Base-by-base conservation (phyloP, 495 filamentous ascomycete genomes). In the Podospora pseudopauciseta region DNA sequence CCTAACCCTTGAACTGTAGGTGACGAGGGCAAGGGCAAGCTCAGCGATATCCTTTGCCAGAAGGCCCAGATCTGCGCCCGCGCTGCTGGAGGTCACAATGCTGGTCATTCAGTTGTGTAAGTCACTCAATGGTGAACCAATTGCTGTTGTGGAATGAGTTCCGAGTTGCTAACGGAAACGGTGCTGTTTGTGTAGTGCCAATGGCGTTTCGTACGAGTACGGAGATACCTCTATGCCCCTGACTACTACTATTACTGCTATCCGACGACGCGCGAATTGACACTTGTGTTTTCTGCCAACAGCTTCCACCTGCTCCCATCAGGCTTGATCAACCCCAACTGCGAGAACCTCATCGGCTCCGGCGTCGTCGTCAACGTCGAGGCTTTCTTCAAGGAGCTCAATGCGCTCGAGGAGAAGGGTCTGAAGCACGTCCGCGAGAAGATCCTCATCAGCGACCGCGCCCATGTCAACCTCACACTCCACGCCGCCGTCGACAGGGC, bases 301-400 rank as follows among this genome's bases (percentile, higher is more conserved):
- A 77, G 74, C 76, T 92, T 92, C 79, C 92, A 94, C 80, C 77
- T 83, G 65, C 75, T 87, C 7, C 85, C 86, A 19, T 88, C 85
- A 60, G 91, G 90, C 62, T 88, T 97, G 13, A 82, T 96, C 67
- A 91, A 91, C 72, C 92, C 90, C 3, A 81, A 80, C 65, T 92
- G 87, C 78, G 82, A 89, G 70, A 97, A 95, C 82, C 81, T 97
- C 60, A 92, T 97, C 77, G 93, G 93, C 63, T 89, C 90, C 67
- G 92, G 92, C 65, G 89, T 89, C 62, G 93, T 96, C 65, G 86
- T 97, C 66, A 91, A 97, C 82, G 84, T 96, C 30, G 72, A 75
- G 57, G 74, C 72, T 65, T 95, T 97, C 85, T 96, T 96, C 86
- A 88, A 90, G 76, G 94, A 97, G 80, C 83, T 97, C 66, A 84